These are phyloP conservation scores for Viola odorata DNA, from an alignment of 345 rosid species.

Conservation along the genomic window DNA sequence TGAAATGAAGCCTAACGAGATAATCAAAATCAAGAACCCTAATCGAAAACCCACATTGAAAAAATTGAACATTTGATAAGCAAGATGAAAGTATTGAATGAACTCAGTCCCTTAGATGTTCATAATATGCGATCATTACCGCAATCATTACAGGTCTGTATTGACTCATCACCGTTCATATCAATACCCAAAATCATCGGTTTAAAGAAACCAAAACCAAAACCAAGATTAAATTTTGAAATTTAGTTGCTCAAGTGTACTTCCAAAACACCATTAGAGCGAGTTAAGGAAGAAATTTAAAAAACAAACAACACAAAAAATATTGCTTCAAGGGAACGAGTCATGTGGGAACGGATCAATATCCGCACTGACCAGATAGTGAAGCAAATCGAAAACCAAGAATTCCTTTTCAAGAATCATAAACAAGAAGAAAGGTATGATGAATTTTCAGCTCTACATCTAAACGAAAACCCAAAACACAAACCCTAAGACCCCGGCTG, in stretches of 20 bases:
- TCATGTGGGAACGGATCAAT: constrained; percentile 50
- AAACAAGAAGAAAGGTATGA: too few species aligned
- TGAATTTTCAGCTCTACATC: too few species aligned
- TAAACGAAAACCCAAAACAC: too few species aligned
- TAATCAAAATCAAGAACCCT: too few species aligned
- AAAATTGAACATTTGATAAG: too few species aligned
- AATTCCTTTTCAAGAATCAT: background rate
- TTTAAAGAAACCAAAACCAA: background rate
- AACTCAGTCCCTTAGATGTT: constrained; percentile 32
- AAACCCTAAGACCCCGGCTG: too few species aligned
- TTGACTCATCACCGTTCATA: constrained; percentile 27
- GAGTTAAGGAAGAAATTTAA: background rate
- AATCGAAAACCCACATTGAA: too few species aligned
- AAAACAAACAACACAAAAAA: constrained; percentile 42
- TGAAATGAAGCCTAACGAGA: background rate
- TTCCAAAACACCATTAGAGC: constrained; percentile 14
- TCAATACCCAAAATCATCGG: constrained; percentile 53
- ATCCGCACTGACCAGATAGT: constrained; percentile 82
- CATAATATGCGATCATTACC: constrained; percentile 17
- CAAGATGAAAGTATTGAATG: constrained; percentile 55
- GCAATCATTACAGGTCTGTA: constrained; percentile 26
- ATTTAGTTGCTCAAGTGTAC: constrained; percentile 44
- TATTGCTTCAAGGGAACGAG: constrained; percentile 94
- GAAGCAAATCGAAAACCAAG: constrained; percentile 36
- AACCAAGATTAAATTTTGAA: background rate